Conservation (phyloP, 2,329 filamentous ascomycete genomes). For the Microcyclospora tardicrescens region DNA sequence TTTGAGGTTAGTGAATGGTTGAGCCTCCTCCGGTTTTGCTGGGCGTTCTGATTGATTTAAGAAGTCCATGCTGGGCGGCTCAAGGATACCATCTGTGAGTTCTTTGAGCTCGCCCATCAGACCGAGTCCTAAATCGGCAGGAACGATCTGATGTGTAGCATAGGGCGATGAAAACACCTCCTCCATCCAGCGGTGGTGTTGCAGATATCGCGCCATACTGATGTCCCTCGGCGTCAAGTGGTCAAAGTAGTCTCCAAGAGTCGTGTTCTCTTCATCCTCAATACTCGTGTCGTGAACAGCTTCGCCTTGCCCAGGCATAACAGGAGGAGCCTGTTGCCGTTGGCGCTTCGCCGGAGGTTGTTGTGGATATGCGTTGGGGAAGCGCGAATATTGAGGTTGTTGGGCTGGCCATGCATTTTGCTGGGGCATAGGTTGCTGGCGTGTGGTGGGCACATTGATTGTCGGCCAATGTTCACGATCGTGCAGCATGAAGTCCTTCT, state of each 20-base stretch:
- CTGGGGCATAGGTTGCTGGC: conserved; percentile 4
- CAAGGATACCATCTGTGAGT: conserved; percentile 75
- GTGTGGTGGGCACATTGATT: conserved; percentile 51
- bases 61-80: conserved; percentile 36
- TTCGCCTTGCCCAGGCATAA: conserved; percentile 31
- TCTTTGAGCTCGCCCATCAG: conserved; percentile 62
- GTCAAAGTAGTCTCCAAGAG: conserved; percentile 79
- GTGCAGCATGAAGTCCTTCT: conserved; percentile 89
- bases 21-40: conserved; percentile 28
- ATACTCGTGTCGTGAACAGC: conserved; percentile 37
- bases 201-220: conserved; percentile 72
- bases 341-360: conserved; percentile 35
- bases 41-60: conserved; percentile 3
- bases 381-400: conserved; percentile 4
- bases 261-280: conserved; percentile 84
- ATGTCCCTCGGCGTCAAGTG: conserved; percentile 80
- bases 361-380: conserved; percentile 6
- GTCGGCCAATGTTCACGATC: conserved; percentile 85
- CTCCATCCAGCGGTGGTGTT: conserved; percentile 99
- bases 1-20: conserved; percentile 53
- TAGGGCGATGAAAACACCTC: conserved; percentile 90
- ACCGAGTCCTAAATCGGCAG: conserved; percentile 76
- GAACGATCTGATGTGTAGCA: conserved; percentile 68
- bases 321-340: conserved; percentile 26
- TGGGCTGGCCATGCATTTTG: conserved; percentile 4